Base-by-base conservation (phyloP, 306 rosid genomes). In the Quercus mongolica region DNA sequence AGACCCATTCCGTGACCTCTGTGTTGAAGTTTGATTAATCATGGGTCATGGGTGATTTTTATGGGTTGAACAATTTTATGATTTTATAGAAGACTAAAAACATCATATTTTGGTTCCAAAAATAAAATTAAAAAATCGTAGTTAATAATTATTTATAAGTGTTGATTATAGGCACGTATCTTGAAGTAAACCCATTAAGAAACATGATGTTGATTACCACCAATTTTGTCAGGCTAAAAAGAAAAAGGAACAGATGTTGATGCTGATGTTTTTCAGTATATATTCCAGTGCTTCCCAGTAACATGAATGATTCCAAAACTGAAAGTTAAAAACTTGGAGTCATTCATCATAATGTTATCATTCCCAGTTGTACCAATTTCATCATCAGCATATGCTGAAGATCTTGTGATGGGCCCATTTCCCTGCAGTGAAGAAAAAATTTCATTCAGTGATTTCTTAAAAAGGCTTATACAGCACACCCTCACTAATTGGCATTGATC, bases 321-420 rank as follows among this genome's bases (percentile, higher is more conserved):
- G 30, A 83, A 77, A 5, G 26, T 54, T 51, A 80, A 35, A 51
- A 83, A 54, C 54, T 52, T 69, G 11, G 11, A 38, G 46, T 38
- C 46, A 38, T 38, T 97, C 98, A 89, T 95, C 96, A 90, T 95
- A 80, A 95, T 76, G 75, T 95, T 96, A 46, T 97, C 98, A 82
- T 95, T 98, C 77, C 98, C 98, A 21, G 97, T 90, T 80, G 98
- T 97, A 78, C 97, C 99, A 21, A 95, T 90, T 73, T 95, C 94
- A 64, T 87, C 81, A 73, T 87, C 88, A 8, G 90, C 98, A 62
- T 95, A 91, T 56, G 98, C 90, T 41, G 98, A 87, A 83, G 98
- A 95, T 75, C 97, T 97, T 25, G 80, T 91, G 73, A 95, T 91
- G 28, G 97, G 99, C 59, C 99, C 99, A 84, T 95, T 96, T 52